These are phyloP conservation scores for Mycena pura DNA, from an alignment of 768 basidiomycete species.

Conservation along the genomic window DNA sequence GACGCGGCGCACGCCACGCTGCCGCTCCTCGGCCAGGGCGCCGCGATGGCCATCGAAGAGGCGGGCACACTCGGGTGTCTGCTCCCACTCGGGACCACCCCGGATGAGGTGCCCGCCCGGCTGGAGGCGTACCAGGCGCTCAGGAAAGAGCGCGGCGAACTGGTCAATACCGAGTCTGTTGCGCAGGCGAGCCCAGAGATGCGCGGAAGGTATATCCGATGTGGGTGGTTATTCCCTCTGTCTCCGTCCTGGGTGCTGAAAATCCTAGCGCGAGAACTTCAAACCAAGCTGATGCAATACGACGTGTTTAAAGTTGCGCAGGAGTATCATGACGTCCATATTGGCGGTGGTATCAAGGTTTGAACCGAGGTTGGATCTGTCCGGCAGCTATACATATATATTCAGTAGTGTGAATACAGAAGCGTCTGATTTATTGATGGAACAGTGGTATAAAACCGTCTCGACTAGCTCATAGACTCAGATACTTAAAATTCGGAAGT, in stretches of 20 bases:
- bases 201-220: not conserved
- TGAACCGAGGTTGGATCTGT: no score
- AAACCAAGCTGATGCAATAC: not conserved
- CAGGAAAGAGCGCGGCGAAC: conserved; percentile 6
- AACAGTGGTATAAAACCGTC: no score
- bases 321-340: not conserved
- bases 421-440: no score
- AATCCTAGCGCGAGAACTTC: not conserved
- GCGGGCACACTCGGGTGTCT: conserved; percentile 1
- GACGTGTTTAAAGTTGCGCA: not conserved
- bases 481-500: no score
- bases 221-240: not conserved
- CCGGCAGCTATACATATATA: no score
- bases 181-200: not conserved
- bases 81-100: conserved; percentile 1
- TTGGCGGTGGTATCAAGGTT: not conserved
- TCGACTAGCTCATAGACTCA: no score
- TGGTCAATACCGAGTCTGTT: not conserved
- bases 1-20: conserved; percentile 14
- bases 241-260: not conserved
- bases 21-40: conserved; percentile 8
- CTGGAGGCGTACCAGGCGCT: conserved; percentile 8
- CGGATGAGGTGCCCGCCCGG: not conserved
- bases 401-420: no score
- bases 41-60: conserved; percentile 13